Conservation (phyloP, 2,329 filamentous ascomycete genomes). For the Helotiales sp. region DNA sequence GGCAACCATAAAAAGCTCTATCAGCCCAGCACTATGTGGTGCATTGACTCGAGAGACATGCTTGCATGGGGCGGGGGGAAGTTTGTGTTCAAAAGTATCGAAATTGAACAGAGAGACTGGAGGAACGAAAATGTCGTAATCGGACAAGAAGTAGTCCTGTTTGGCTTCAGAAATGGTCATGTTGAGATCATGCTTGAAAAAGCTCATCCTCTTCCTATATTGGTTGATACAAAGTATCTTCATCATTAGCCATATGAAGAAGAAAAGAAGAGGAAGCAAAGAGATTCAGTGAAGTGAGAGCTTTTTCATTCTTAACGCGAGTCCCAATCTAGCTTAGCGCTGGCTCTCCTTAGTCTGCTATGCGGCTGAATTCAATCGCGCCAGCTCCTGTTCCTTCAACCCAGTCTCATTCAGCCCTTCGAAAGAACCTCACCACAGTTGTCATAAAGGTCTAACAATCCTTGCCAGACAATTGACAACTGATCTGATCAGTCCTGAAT, state of each 20-base stretch:
- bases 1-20: too few relatives aligned
- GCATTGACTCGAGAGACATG: too few relatives aligned
- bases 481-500: too few relatives aligned
- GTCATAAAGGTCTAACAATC: neutral
- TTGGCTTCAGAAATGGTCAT: constrained; percentile 63
- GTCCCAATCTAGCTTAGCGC: neutral
- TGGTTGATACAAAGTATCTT: constrained; percentile 57
- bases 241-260: constrained; percentile 58
- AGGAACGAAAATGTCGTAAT: neutral
- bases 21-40: too few relatives aligned
- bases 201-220: constrained; percentile 73
- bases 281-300: too few relatives aligned
- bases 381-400: constrained; percentile 1
- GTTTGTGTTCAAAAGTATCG: neutral
- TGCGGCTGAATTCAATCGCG: constrained; percentile 25
- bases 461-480: neutral
- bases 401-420: too few relatives aligned
- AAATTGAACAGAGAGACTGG: neutral
- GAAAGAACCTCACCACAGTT: too few relatives aligned
- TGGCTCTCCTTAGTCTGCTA: neutral
- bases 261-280: neutral
- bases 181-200: constrained; percentile 61
- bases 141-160: constrained; percentile 3
- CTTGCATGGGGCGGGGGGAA: too few relatives aligned
- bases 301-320: constrained; percentile 5